Percentiles rank a stretch among this genome's conserved stretches.
These are phyloP conservation scores for Phytophthora constricta DNA, from an alignment of 352 stramenopile genomes.

Conservation along the genomic window DNA sequence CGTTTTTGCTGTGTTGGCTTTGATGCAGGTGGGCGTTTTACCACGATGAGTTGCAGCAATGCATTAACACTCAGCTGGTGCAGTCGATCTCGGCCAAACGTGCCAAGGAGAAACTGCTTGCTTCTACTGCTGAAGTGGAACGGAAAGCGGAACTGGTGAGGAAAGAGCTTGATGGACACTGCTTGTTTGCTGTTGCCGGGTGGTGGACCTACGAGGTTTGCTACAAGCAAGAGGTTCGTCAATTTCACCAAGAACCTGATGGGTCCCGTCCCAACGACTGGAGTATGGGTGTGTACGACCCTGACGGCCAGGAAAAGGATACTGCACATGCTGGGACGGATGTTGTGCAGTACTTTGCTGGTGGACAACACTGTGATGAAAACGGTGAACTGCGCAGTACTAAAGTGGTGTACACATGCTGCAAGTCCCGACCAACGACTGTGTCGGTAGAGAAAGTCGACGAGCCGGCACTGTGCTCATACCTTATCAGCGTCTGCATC, in stretches of 20 bases:
- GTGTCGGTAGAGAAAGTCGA: constrained; percentile 76
- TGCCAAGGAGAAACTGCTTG: constrained; percentile 46
- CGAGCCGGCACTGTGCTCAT: constrained; percentile 84
- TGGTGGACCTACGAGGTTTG: constrained; percentile 91
- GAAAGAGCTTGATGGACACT: constrained; percentile 58
- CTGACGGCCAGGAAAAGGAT: constrained; percentile 35
- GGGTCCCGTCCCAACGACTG: constrained; percentile 76
- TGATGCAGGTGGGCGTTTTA: constrained; percentile 79
- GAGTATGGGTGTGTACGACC: constrained; percentile 81
- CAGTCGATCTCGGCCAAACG: constrained; percentile 53
- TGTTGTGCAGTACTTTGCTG: constrained; percentile 75
- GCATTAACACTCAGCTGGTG: constrained; percentile 66
- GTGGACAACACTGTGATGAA: constrained; percentile 85
- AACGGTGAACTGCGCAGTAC: constrained; percentile 78
- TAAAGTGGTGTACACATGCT: constrained; percentile 82
- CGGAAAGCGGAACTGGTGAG: constrained; percentile 54
- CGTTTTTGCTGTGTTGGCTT: constrained; percentile 1
- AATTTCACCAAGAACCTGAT: constrained; percentile 83
- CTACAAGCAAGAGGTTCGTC: constrained; percentile 81
- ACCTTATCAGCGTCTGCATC: constrained; percentile 84
- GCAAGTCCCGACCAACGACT: constrained; percentile 60
- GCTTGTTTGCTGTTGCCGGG: constrained; percentile 60
- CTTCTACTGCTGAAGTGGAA: constrained; percentile 38
- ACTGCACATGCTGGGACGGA: constrained; percentile 39
- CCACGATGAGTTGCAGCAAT: constrained; percentile 77